These are phyloP conservation scores for Rubus parviflorus DNA, from an alignment of 306 rosid species.

Conservation along the genomic window DNA sequence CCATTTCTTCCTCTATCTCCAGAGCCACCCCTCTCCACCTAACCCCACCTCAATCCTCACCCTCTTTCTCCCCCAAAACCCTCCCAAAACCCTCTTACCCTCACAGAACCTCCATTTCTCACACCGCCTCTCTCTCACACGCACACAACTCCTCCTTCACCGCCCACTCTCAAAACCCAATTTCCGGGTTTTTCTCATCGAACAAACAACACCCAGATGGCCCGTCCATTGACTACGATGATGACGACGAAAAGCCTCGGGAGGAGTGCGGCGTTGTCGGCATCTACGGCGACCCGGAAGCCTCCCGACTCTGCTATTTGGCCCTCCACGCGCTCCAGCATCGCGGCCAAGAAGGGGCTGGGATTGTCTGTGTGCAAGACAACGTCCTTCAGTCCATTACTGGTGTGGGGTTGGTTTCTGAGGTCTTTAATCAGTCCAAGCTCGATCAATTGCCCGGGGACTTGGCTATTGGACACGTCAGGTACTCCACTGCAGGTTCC, in stretches of 20 bases:
- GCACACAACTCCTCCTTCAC: conserved; percentile 15
- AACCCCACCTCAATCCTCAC: conserved; percentile 9
- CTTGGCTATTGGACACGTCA: conserved; percentile 76
- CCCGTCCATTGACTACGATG: conserved; percentile 1
- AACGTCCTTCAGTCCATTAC: conserved; percentile 57
- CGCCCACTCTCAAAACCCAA: conserved; percentile 37
- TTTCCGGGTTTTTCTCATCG: conserved; percentile 33
- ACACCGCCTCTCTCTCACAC: conserved; percentile 1
- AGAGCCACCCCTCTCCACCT: conserved; percentile 17
- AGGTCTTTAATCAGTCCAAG: conserved; percentile 62
- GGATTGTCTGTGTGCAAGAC: conserved; percentile 62
- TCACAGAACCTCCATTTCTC: not conserved
- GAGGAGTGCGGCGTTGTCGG: conserved; percentile 97
- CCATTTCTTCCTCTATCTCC: conserved; percentile 17
- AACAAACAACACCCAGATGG: conserved; percentile 15
- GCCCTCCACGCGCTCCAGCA: conserved; percentile 96
- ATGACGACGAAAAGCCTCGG: conserved; percentile 76
- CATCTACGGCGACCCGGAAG: conserved; percentile 77
- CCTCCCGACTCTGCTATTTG: conserved; percentile 65
- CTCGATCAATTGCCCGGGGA: conserved; percentile 62
- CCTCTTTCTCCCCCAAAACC: conserved; percentile 30
- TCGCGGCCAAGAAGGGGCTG: conserved; percentile 97
- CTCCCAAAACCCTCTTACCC: conserved; percentile 27
- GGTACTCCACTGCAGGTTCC: conserved; percentile 83
- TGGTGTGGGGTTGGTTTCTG: conserved; percentile 83